Percentiles rank a stretch among this genome's conserved stretches.
These are phyloP conservation scores for Talaromyces sp. DNA, from an alignment of 2,329 filamentous ascomycete genomes.

Conservation along the genomic window DNA sequence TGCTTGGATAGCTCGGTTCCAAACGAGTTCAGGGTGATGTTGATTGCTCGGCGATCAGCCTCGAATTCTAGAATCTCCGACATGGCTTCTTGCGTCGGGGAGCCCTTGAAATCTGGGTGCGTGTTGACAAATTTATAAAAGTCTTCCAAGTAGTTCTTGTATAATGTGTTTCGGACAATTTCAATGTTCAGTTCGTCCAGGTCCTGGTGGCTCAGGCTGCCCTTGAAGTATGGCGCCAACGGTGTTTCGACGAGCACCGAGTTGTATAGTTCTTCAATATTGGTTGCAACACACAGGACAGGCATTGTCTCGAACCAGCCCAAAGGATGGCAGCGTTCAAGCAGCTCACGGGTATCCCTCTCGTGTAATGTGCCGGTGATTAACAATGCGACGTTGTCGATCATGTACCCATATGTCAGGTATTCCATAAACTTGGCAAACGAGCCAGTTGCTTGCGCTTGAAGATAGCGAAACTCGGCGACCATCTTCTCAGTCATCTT, in stretches of 20 bases:
- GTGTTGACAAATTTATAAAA: conserved; percentile 94
- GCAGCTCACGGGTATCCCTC: conserved; percentile 87
- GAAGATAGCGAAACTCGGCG: conserved; percentile 92
- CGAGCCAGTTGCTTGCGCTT: conserved; percentile 86
- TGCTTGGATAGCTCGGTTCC: conserved; percentile 91
- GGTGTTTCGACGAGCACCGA: conserved; percentile 95
- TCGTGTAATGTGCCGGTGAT: conserved; percentile 98
- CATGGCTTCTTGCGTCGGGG: conserved; percentile 92
- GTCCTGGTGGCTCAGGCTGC: conserved; percentile 90
- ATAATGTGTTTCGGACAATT: conserved; percentile 95
- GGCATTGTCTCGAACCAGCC: conserved; percentile 99
- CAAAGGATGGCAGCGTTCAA: conserved; percentile 92
- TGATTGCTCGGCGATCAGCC: conserved; percentile 92
- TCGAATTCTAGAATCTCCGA: conserved; percentile 93
- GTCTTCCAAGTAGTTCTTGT: conserved; percentile 99
- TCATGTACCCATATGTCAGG: conserved; percentile 99
- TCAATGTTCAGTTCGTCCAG: conserved; percentile 98
- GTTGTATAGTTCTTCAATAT: conserved; percentile 98
- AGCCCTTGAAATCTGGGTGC: conserved; percentile 76
- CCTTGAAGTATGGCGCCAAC: conserved; percentile 94
- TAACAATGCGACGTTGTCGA: conserved; percentile 95
- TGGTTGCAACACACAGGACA: conserved; percentile 93
- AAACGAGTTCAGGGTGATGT: conserved; percentile 98
- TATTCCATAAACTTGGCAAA: conserved; percentile 96
- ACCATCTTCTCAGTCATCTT: conserved; percentile 98